Conservation (phyloP, 306 rosid species). For the Trifolium repens region DNA sequence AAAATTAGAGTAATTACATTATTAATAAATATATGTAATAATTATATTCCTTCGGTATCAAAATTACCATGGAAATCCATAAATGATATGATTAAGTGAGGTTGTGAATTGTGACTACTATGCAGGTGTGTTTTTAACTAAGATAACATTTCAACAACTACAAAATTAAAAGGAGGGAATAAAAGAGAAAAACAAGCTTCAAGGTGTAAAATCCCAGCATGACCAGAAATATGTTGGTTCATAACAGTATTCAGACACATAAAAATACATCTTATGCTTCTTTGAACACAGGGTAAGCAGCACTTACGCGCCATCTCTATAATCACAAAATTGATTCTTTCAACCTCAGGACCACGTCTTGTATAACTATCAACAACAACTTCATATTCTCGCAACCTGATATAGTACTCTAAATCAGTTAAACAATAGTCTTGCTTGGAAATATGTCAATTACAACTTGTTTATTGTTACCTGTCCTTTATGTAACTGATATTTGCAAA, state of each 20-base stretch:
- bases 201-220: slow-evolving; percentile 16
- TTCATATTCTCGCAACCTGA: slow-evolving; percentile 94
- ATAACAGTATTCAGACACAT: slow-evolving; percentile 22
- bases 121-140: background rate
- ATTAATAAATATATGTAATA: slow-evolving; percentile 16
- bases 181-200: background rate
- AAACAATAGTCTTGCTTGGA: slow-evolving; percentile 24
- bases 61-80: background rate
- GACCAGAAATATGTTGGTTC: slow-evolving; percentile 26
- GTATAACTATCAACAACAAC: slow-evolving; percentile 66
- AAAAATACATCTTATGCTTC: slow-evolving; percentile 11
- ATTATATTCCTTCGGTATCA: background rate
- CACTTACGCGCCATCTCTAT: slow-evolving; percentile 97
- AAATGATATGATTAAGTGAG: background rate
- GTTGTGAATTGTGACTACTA: background rate
- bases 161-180: slow-evolving; percentile 6
- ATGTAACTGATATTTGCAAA: slow-evolving; percentile 89
- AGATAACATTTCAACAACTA: slow-evolving; percentile 17
- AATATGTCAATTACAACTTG: slow-evolving; percentile 36
- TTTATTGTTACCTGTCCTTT: slow-evolving; percentile 78
- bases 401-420: slow-evolving; percentile 40
- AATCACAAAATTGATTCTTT: slow-evolving; percentile 85
- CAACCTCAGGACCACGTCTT: slow-evolving; percentile 89
- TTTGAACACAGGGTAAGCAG: slow-evolving; percentile 33
- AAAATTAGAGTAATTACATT: background rate